Evolutionary conservation across 1,284 basidiomycete species (phyloP).

Genomic region (Vanrija humicola): DNA sequence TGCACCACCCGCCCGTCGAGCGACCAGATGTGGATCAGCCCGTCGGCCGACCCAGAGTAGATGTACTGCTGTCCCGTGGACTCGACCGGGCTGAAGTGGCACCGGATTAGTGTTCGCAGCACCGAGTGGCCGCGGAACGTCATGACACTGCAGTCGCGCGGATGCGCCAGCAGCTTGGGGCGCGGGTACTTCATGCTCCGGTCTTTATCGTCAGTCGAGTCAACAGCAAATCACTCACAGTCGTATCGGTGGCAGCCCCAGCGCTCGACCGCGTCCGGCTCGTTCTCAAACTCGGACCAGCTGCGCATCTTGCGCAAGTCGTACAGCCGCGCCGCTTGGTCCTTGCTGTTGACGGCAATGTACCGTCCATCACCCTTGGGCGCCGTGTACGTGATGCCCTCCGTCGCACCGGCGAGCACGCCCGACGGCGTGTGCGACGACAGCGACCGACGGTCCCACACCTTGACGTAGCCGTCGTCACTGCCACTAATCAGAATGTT

Average conservation of each 20-base stretch:
- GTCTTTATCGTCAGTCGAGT: constrained; percentile 50
- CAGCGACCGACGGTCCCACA: constrained; percentile 93
- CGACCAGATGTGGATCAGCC: constrained; percentile 74
- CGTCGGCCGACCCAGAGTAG: constrained; percentile 66
- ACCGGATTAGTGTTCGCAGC: constrained; percentile 88
- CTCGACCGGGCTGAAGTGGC: constrained; percentile 87
- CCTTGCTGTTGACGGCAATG: constrained; percentile 95
- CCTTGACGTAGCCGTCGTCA: constrained; percentile 90
- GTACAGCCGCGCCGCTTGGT: constrained; percentile 88
- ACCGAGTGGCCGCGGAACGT: constrained; percentile 89
- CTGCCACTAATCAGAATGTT: constrained; percentile 92
- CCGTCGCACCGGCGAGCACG: constrained; percentile 88
- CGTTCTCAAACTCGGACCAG: constrained; percentile 63
- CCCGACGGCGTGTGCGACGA: constrained; percentile 79
- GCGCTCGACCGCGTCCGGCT: constrained; percentile 49
- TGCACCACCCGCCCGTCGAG: constrained; percentile 66
- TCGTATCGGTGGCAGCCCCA: constrained; percentile 71
- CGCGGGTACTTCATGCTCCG: constrained; percentile 57
- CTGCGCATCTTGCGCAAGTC: constrained; percentile 89
- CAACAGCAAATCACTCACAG: constrained; percentile 56
- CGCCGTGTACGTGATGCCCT: constrained; percentile 85
- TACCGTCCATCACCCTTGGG: constrained; percentile 89
- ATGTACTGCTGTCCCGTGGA: constrained; percentile 91
- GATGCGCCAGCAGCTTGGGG: constrained; percentile 55
- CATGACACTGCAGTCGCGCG: constrained; percentile 91